Base-by-base conservation (phyloP, 768 basidiomycete species). In the Trametes coccinea region DNA sequence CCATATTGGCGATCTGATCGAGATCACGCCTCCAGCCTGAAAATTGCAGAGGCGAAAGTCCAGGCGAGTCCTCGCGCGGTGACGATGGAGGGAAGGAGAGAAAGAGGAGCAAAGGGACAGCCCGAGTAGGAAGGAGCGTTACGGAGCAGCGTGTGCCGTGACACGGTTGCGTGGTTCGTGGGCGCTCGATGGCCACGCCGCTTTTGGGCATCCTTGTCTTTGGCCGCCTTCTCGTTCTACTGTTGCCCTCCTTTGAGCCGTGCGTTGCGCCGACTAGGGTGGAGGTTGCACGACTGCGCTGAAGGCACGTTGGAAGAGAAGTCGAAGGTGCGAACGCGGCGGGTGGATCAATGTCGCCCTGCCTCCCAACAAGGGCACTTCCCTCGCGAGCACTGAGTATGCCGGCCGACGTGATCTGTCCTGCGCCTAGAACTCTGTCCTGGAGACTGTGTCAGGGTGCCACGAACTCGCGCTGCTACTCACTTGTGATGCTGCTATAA, bases 51-150 rank as follows among this genome's bases (percentile, higher is more conserved):
- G 41, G 41, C 5, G 9, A 8, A 14, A 43, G 5, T 6, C n/a
- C 14, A 5, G 5, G 41, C 41, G 14, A 16, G 41, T 14, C 10
- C 13, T 6, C 13, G 41, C 41, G 13, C 14, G 41, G 41, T n/a
- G 13, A 8, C 39, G 7, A 13, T 13, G 41, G 41, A 43, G 41
- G n/a, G 41, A 13, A 14, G 41, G 5, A 43, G 41, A 31, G 27
- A n/a, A 22, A 34, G 47, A 43, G 39, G 56, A 39, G 37, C 39
- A 57, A 57, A 57, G 33, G 56, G 41, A 50, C 37, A 9, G 9
- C 56, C 56, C 9, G 11, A 41, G 22, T 11, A 31, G 56, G 56
- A 40, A 57, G 48, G 56, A 50, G 56, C 56, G 48, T 57, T 48
- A 57, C 56, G 47, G 48, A 9, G 39, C 27, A 41, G 37, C 56